Evolutionary conservation across 148 eudicot genomes (phyloP).

Genomic region (Rhododendron ferrugineum): DNA sequence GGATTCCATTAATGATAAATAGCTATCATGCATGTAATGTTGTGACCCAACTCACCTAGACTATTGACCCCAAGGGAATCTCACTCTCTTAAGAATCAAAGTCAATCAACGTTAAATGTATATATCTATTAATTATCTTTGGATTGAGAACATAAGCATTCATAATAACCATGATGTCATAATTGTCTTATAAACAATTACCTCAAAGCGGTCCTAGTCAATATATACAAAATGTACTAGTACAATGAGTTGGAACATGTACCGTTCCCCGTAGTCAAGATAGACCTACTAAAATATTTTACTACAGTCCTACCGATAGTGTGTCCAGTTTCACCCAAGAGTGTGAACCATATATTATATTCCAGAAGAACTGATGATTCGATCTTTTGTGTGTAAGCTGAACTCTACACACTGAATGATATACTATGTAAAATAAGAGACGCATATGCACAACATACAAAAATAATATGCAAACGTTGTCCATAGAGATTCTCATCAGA

Average conservation of each 20-base stretch:
- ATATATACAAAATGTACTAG: background rate
- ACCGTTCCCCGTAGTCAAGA: background rate
- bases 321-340: too few relatives aligned
- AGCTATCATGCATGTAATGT: background rate
- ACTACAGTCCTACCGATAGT: background rate
- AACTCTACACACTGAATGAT: background rate
- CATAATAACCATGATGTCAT: background rate
- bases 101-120: background rate
- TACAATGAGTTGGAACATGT: background rate
- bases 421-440: background rate
- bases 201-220: background rate
- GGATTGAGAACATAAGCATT: background rate
- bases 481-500: background rate
- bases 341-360: too few relatives aligned
- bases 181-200: background rate
- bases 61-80: background rate
- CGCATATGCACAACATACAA: background rate
- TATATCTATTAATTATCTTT: background rate
- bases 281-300: background rate
- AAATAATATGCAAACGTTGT: background rate
- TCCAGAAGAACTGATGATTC: too few relatives aligned
- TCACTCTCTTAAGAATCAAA: background rate
- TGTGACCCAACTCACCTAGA: background rate
- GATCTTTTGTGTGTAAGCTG: background rate
- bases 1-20: background rate